phyloP scores from a whole-genome alignment of 192 early-diverging fungal genomes.

The Coemansia sp. region DNA sequence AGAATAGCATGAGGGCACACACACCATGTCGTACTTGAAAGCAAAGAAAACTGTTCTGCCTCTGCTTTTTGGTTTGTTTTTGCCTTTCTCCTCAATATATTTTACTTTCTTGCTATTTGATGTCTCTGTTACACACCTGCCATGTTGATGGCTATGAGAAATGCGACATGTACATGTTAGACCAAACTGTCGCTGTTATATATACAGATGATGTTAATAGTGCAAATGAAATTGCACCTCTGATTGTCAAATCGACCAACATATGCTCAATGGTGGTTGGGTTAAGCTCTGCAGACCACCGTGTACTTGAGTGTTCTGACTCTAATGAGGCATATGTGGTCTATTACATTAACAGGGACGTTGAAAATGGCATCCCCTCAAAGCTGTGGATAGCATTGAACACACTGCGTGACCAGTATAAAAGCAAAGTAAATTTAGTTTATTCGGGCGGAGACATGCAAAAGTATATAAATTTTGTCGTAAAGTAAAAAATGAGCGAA shows the following conservation, averaged over 20 bases:
- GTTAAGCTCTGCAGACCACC: not conserved
- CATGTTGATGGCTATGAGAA: not conserved
- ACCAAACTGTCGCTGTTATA: not conserved
- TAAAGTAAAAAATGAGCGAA: slow-evolving; percentile 7
- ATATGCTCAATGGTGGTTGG: not conserved
- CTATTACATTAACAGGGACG: not conserved
- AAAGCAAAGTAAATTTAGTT: not conserved
- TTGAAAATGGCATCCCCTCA: not conserved
- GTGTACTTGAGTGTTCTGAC: not conserved
- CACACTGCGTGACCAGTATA: not conserved
- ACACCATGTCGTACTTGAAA: not conserved
- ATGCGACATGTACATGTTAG: not conserved
- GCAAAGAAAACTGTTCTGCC: not conserved
- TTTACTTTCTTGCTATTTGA: too few relatives aligned
- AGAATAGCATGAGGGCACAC: not conserved
- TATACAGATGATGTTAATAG: not conserved
- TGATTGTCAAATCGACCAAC: not conserved
- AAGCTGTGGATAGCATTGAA: not conserved
- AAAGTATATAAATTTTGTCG: not conserved
- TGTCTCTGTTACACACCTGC: not conserved
- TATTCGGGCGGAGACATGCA: not conserved
- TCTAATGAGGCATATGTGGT: not conserved
- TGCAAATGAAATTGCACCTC: not conserved
- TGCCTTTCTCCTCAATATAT: too few relatives aligned
- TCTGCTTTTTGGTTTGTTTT: too few relatives aligned